Evolutionary conservation across 208 protist genomes (phyloP).

Genomic region (Zelonia costaricensis): DNA sequence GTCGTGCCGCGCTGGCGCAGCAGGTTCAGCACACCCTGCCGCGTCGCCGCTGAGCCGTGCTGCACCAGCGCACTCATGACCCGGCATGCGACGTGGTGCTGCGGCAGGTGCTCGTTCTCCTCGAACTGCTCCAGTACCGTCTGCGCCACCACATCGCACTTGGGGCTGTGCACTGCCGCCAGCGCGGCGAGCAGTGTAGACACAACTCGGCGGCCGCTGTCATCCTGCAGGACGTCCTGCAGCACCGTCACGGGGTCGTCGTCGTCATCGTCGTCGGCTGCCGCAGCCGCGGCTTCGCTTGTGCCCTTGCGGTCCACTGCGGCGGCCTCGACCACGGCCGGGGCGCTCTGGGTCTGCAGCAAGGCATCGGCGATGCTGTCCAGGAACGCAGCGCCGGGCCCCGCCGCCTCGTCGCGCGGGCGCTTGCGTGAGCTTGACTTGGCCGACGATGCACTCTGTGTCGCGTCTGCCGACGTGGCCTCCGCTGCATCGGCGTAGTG

Average conservation of each 20-base stretch:
- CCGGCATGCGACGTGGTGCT: constrained; percentile 84
- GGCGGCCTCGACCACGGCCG: constrained; percentile 35
- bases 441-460: constrained; percentile 7
- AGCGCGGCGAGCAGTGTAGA: constrained; percentile 69
- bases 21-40: constrained; percentile 59
- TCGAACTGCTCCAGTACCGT: constrained; percentile 76
- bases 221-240: constrained; percentile 76
- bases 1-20: constrained; percentile 63
- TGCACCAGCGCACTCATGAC: constrained; percentile 80
- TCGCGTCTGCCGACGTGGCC: neutral
- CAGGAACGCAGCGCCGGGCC: constrained; percentile 24
- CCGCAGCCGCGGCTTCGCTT: neutral
- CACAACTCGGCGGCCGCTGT: constrained; percentile 75
- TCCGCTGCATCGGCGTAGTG: constrained; percentile 32
- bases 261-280: constrained; percentile 36
- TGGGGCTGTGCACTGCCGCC: constrained; percentile 27
- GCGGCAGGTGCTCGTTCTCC: constrained; percentile 71
- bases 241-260: constrained; percentile 63
- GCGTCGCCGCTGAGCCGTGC: constrained; percentile 45
- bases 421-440: constrained; percentile 38
- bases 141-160: constrained; percentile 48
- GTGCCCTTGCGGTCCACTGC: constrained; percentile 27
- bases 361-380: constrained; percentile 51
- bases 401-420: constrained; percentile 17
- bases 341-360: constrained; percentile 44